These are phyloP conservation scores for Populus ilicifolia DNA, from an alignment of 345 rosid genomes.

Conservation along the genomic window DNA sequence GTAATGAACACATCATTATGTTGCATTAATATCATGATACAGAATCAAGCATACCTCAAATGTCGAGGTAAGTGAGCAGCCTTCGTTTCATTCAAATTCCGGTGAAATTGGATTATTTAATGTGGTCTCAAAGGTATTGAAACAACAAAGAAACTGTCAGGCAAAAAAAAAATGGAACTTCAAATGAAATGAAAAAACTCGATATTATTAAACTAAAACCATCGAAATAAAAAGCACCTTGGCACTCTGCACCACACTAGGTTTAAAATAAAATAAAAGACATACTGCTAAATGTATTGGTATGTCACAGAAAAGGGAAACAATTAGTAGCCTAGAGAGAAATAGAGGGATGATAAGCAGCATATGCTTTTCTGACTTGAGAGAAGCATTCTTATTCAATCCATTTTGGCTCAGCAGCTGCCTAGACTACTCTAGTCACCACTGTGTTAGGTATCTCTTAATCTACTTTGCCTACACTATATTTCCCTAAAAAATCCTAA, in stretches of 20 bases:
- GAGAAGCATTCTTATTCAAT: too few species aligned
- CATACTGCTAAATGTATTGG: background rate
- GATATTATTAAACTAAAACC: background rate
- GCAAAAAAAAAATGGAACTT: too few species aligned
- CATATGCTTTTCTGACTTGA: too few species aligned
- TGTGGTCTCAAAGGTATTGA: background rate
- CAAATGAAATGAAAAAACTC: background rate
- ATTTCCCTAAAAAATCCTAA: too few species aligned
- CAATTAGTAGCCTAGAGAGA: background rate
- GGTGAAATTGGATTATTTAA: background rate
- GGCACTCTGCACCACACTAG: background rate
- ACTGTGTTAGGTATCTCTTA: too few species aligned
- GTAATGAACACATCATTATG: background rate
- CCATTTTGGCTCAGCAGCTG: too few species aligned
- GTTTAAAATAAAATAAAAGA: background rate
- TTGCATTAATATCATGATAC: background rate
- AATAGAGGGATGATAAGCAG: too few species aligned
- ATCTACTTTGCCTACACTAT: too few species aligned
- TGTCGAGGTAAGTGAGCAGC: background rate
- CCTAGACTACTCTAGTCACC: too few species aligned
- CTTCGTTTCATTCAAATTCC: background rate
- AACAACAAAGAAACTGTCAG: background rate
- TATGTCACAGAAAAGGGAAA: background rate
- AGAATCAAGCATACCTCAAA: background rate
- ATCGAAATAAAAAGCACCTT: background rate